Evolutionary conservation across 2,329 filamentous ascomycete species (phyloP).

Genomic region (Alternaria sp.): DNA sequence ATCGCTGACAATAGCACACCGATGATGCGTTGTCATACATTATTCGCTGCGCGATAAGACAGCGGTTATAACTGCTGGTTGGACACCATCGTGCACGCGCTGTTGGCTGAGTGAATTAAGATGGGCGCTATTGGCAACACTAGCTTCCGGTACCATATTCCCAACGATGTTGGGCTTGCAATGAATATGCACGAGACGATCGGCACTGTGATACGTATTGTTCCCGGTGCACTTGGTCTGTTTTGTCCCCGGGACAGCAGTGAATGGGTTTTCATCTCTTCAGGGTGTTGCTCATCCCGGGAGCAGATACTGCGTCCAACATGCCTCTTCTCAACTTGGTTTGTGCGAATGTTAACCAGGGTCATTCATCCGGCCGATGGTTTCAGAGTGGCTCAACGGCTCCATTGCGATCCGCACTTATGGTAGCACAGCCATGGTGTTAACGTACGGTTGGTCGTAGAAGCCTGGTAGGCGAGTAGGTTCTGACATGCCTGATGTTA

Average conservation of each 20-base stretch:
- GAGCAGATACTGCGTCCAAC: too few relatives aligned
- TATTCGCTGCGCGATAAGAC: conserved; percentile 17
- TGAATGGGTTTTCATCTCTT: neutral
- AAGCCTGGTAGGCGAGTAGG: conserved; percentile 2
- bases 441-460: neutral
- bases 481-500: neutral
- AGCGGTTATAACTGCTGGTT: conserved; percentile 9
- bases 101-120: conserved; percentile 10
- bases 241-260: neutral
- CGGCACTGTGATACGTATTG: neutral
- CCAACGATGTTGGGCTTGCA: conserved; percentile 3
- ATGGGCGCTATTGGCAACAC: conserved; percentile 10
- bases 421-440: neutral
- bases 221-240: neutral
- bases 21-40: conserved; percentile 12
- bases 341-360: neutral
- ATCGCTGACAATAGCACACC: conserved; percentile 18
- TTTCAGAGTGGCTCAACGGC: neutral
- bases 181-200: neutral
- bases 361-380: neutral
- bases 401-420: conserved; percentile 3
- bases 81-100: conserved; percentile 10
- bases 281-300: neutral
- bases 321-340: neutral
- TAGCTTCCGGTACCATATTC: conserved; percentile 5